Percentiles rank a stretch among this genome's conserved stretches.
These are phyloP conservation scores for Dillenia suffruticosa DNA, from an alignment of 164 flowering plant species.

Conservation along the genomic window DNA sequence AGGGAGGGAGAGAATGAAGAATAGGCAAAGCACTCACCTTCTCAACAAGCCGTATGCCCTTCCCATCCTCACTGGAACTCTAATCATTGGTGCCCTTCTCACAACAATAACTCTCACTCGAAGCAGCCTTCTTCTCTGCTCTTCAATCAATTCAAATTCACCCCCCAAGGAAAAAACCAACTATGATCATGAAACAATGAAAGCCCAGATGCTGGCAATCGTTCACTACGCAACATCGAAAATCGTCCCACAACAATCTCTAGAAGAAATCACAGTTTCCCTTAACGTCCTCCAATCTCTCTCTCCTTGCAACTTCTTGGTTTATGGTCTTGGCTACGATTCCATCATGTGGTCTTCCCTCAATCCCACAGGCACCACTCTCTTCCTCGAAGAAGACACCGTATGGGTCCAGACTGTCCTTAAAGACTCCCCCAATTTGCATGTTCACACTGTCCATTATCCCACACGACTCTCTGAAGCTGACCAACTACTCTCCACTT, in stretches of 20 bases:
- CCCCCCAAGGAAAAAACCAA: neutral
- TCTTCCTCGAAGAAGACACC: conserved; percentile 65
- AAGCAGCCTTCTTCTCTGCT: conserved; percentile 12
- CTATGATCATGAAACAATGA: neutral
- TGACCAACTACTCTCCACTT: conserved; percentile 30
- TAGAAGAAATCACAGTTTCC: conserved; percentile 24
- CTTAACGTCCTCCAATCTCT: conserved; percentile 22
- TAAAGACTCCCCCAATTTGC: conserved; percentile 39
- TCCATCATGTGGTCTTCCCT: conserved; percentile 41
- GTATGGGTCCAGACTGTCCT: conserved; percentile 57
- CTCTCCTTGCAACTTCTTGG: conserved; percentile 38
- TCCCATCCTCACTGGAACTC: too few relatives aligned
- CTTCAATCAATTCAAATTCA: neutral
- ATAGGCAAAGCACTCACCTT: too few relatives aligned
- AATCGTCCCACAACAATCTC: conserved; percentile 25
- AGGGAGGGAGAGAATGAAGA: too few relatives aligned
- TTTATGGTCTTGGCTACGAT: conserved; percentile 45
- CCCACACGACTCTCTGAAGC: conserved; percentile 52
- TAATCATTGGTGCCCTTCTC: conserved; percentile 17
- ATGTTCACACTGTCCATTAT: conserved; percentile 46
- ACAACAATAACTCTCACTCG: conserved; percentile 5
- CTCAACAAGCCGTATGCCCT: too few relatives aligned
- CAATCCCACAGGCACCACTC: conserved; percentile 33
- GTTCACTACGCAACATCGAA: conserved; percentile 40
- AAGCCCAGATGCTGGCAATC: conserved; percentile 17